Evolutionary conservation across 106 monocot genomes (phyloP), one percentile per base, ranked within the genome.

Genomic region (Triglochin maritima): DNA sequence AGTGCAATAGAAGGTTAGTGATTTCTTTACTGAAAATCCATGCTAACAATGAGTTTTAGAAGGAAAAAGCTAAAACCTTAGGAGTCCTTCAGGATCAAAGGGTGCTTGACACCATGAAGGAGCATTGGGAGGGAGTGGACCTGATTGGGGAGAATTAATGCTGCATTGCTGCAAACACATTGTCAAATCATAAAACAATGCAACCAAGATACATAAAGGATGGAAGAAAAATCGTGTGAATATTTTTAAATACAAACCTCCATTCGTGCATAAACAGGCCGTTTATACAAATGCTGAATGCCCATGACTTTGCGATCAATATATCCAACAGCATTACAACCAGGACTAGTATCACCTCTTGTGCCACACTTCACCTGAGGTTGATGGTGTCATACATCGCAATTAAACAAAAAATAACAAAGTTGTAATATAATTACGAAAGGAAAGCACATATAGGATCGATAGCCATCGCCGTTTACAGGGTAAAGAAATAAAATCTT

Each of bases 251-350:
- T 11, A 59, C 59, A 61, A 69, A 90, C 89, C 86, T 81, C 63
- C 56, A 78, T 80, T 62, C 87, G 65, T 57, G 50, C 77, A 71
- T 91, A 91, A 57, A 80, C 78, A 12, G 86, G 84, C 9, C 72
- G 76, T 59, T 63, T 82, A 56, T 91, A 87, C 3, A 87, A 68
- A 82, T 91, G 90, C 14, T 78, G 57, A 57, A 87, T 74, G 59
- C 96, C 96, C 57, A 98, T 50, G 46, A 91, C 52, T 64, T 66
- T 72, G 58, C 96, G 91, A 56, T 91, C 91, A 48, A 98, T 84
- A 86, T 88, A 88, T 62, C 87, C 96, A 71, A 84, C 96, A 62
- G 84, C 85, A 79, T 98, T 98, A 80, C 96, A 98, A 65, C 86
- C 96, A 42, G 91, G 96, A n/a, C 83, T 73, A 2, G 83, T 88